Base-by-base conservation (phyloP, 129 eudicot genomes). In the Silybum marianum region DNA sequence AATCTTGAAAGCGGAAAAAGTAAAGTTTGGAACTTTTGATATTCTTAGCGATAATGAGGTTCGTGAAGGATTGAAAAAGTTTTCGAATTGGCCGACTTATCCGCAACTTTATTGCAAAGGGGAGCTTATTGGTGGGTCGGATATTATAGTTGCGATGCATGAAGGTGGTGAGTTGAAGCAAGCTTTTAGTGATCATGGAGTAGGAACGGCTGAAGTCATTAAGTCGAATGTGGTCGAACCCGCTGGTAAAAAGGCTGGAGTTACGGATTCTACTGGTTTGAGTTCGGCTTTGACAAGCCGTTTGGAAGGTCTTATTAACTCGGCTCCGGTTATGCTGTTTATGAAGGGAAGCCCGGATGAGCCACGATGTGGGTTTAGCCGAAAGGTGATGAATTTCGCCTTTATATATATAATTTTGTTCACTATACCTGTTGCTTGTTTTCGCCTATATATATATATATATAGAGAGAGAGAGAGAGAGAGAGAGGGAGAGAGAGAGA, bases 41-140 rank as follows among this genome's bases (percentile, higher is more conserved):
- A 96, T 96, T 72, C 83, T 96, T 32, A 22, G 85, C 11, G 95
- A 96, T 80, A 90, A 85, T 34, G 91, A 88, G 81, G 98, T 96
- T 78, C 99, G 99, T 36, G 99, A 96, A 82, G 99, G 99, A 21
- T 74, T 96, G 83, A 96, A 96, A 82, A 93, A 93, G 74, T 91
- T 89, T 34, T 91, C 97, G 39, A 96, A 96, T 83, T 96, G 99
- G 99, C 99, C 99, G 13, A 96, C 99, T 3, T 96, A 77, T 82
- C 98, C 98, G 68, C 98, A 95, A 77, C 91, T 95, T 0, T 95
- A 95, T 83, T 95, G 96, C 83, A 95, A 92, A 60, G 98, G 98
- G 2, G 98, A 95, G 86, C 97, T 95, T 75, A 85, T 95, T 73
- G 98, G 98, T 79, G 98, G 98, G 71, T 90, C 88, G 69, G 98